Evolutionary conservation across 106 monocot species (phyloP).

Genomic region (Amphibolis antarctica): DNA sequence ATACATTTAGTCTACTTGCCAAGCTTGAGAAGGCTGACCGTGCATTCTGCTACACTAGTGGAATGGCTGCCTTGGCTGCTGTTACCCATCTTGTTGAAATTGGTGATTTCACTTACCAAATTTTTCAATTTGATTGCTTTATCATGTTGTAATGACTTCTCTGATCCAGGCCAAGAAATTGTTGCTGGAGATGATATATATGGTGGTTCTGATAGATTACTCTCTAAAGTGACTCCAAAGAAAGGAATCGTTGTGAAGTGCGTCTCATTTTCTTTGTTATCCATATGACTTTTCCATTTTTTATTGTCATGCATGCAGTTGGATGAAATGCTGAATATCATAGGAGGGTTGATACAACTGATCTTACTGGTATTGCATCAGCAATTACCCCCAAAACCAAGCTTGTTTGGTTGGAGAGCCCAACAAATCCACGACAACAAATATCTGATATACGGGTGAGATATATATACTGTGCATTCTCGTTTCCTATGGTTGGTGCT

Average conservation of each 20-base stretch:
- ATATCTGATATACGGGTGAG: slow-evolving; percentile 79
- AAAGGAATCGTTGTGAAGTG: slow-evolving; percentile 80
- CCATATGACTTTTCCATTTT: neutral
- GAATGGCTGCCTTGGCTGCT: slow-evolving; percentile 85
- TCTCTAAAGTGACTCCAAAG: slow-evolving; percentile 70
- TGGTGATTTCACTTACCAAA: slow-evolving; percentile 22
- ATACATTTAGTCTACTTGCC: slow-evolving; percentile 56
- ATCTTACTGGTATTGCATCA: slow-evolving; percentile 52
- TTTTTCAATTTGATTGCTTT: neutral
- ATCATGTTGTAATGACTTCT: neutral
- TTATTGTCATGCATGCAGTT: neutral
- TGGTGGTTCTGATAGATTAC: slow-evolving; percentile 91
- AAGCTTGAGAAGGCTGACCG: slow-evolving; percentile 94
- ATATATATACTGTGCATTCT: neutral
- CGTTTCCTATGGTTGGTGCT: neutral
- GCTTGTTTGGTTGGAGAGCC: slow-evolving; percentile 95
- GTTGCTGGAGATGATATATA: slow-evolving; percentile 91
- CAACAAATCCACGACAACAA: slow-evolving; percentile 84
- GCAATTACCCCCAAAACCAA: slow-evolving; percentile 52
- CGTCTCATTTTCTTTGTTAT: slow-evolving; percentile 16
- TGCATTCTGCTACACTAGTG: slow-evolving; percentile 95
- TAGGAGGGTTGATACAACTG: slow-evolving; percentile 69
- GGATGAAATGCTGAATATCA: neutral
- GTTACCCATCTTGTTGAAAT: slow-evolving; percentile 62
- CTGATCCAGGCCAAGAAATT: slow-evolving; percentile 71